Conservation (phyloP, 352 stramenopile genomes). For the Paralagenidium karlingii region DNA sequence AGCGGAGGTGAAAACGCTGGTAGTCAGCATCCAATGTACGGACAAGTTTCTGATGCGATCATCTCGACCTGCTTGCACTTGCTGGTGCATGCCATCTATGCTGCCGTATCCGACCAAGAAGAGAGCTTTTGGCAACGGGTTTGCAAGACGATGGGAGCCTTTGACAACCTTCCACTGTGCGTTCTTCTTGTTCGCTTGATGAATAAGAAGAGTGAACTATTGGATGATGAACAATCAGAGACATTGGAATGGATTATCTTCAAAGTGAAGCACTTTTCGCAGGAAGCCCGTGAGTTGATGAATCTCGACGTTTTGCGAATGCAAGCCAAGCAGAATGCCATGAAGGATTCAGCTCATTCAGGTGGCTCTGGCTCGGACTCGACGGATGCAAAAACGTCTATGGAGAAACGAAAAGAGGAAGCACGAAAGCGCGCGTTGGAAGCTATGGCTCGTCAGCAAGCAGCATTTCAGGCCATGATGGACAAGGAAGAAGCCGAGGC, state of each 20-base stretch:
- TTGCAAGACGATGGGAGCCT: conserved; percentile 12
- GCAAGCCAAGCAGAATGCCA: no score
- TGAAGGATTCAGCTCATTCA: no score
- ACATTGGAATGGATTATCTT: conserved; percentile 67
- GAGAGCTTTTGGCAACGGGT: conserved; percentile 39
- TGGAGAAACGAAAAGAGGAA: conserved; percentile 69
- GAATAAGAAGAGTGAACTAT: conserved; percentile 20
- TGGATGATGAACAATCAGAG: conserved; percentile 63
- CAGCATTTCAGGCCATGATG: conserved; percentile 79
- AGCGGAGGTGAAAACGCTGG: conserved; percentile 3
- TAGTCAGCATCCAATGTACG: conserved; percentile 1
- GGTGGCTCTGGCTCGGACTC: neutral
- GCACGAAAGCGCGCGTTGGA: conserved; percentile 62
- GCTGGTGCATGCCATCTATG: conserved; percentile 66
- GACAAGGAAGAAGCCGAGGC: conserved; percentile 16
- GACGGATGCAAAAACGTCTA: conserved; percentile 4
- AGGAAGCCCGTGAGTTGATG: conserved; percentile 11
- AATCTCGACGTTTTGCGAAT: neutral
- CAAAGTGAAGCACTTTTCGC: conserved; percentile 35
- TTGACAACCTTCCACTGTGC: conserved; percentile 32
- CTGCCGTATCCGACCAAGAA: conserved; percentile 13
- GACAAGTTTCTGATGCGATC: conserved; percentile 64
- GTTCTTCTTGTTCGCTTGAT: conserved; percentile 38
- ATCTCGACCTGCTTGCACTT: conserved; percentile 75
- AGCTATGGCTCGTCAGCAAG: conserved; percentile 72